Base-by-base conservation (phyloP, 2,329 filamentous ascomycete genomes). In the Neopestalotiopsis rosae region DNA sequence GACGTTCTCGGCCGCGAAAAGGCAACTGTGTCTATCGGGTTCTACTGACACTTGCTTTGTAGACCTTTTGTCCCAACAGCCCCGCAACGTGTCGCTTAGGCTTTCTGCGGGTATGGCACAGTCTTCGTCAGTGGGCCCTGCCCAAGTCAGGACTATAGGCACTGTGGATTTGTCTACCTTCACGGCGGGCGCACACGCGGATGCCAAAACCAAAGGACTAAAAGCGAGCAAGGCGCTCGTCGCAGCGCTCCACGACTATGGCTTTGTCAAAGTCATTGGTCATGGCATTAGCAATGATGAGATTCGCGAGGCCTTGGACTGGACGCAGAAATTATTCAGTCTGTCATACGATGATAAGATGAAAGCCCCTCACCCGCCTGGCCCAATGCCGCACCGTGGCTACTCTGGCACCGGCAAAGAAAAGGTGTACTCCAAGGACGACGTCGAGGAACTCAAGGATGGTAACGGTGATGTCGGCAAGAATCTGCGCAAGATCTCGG, bases 401-500 rank as follows among this genome's bases (percentile, higher is more conserved):
- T 76, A 74, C 45, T 76, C 74, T 4, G 69, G 70, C 2, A 68
- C 73, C 24, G 72, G 73, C 1, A 68, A 68, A 58, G 74, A 76
- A 66, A 74, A 62, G 10, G 59, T 73, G 2, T 75, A 74, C 49
- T 72, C 73, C 38, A 38, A 71, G 34, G 69, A 45, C 12, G 71
- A 74, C 17, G 63, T 71, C 4, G 17, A 52, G 20, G 28, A 57
- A 1, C 62, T 52, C 17, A 24, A 61, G 12, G 56, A 20, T 28
- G 59, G n/a, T 10, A 57, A 28, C 14, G 64, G 5, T 17, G 63
- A 72, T 45, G 40, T 71, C 17, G 64, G 66, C 7, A 30, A 70
- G 56, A 42, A 17, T 3, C 57, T 73, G 12, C 69, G 72, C 17
- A 74, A 74, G 45, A 71, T 73, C 20, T 70, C 70, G 1, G 73